Evolutionary conservation across 148 eudicot genomes (phyloP).

Genomic region (Fagopyrum esculentum): DNA sequence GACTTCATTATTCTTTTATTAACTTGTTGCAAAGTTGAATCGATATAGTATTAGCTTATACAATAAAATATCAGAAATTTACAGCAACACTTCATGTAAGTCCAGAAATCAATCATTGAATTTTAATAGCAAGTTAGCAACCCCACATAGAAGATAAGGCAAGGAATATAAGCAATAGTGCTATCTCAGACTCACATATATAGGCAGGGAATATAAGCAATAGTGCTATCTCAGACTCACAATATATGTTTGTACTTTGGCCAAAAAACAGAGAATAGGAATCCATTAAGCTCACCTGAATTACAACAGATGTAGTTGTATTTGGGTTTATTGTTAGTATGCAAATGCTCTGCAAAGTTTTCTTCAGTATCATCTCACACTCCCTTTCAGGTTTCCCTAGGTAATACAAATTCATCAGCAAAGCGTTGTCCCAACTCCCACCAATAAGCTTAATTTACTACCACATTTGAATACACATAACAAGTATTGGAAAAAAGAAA

Average conservation of each 20-base stretch:
- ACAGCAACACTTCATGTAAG: neutral
- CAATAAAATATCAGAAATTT: neutral
- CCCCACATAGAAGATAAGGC: too few species aligned
- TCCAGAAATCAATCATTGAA: neutral
- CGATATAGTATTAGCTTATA: neutral
- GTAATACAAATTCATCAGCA: too few species aligned
- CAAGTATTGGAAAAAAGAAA: too few species aligned
- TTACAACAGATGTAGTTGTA: conserved; percentile 73
- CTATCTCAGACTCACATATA: too few species aligned
- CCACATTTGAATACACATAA: too few species aligned
- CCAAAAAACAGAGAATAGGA: neutral
- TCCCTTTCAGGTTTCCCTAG: too few species aligned
- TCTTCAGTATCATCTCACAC: too few species aligned
- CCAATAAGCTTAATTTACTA: too few species aligned
- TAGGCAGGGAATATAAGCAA: neutral
- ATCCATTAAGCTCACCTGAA: conserved; percentile 46
- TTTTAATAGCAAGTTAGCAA: too few species aligned
- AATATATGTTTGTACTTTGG: neutral
- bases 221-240: neutral
- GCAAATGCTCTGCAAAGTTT: too few species aligned
- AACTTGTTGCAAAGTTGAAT: neutral
- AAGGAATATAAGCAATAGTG: too few species aligned
- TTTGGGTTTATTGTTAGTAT: conserved; percentile 31
- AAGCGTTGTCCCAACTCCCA: too few species aligned
- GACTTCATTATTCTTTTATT: neutral